A percentile compares a stretch with the other conserved stretches of the same genome.
Conservation (phyloP, 2,329 filamentous ascomycete genomes). For the Teratosphaeria gauchensis region DNA sequence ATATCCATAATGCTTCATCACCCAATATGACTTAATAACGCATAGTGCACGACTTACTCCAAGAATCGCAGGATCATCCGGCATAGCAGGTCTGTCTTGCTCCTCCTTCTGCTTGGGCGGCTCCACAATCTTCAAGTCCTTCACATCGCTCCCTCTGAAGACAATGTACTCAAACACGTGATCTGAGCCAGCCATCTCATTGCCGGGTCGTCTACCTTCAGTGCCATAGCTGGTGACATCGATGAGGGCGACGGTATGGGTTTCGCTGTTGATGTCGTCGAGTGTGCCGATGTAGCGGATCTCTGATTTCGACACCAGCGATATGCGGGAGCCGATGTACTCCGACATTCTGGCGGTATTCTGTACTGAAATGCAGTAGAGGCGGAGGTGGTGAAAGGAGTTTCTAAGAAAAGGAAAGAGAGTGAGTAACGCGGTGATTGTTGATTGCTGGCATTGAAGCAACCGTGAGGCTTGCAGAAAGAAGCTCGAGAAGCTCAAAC, state of each 20-base stretch:
- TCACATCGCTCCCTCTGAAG: slow-evolving; percentile 95
- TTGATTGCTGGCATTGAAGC: neutral
- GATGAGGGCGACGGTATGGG: slow-evolving; percentile 91
- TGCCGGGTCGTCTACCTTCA: slow-evolving; percentile 74
- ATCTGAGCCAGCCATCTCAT: slow-evolving; percentile 75
- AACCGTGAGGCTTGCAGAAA: neutral
- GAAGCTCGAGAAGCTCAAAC: neutral
- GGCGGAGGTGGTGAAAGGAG: neutral
- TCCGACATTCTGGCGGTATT: slow-evolving; percentile 42
- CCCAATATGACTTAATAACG: slow-evolving; percentile 30
- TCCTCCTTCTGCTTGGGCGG: slow-evolving; percentile 48
- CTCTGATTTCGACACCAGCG: slow-evolving; percentile 92
- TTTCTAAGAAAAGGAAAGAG: neutral
- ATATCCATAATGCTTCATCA: slow-evolving; percentile 99
- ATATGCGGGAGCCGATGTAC: slow-evolving; percentile 76
- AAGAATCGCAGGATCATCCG: slow-evolving; percentile 92
- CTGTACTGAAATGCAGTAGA: slow-evolving; percentile 11
- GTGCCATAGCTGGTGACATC: slow-evolving; percentile 93
- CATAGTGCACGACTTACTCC: slow-evolving; percentile 60
- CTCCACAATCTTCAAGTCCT: slow-evolving; percentile 90
- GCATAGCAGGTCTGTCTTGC: slow-evolving; percentile 65
- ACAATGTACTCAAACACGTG: slow-evolving; percentile 98
- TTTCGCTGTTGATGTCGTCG: slow-evolving; percentile 96
- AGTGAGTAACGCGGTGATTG: neutral
- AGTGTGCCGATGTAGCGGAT: slow-evolving; percentile 96